A percentile compares a stretch with the other conserved stretches of the same genome.
These are phyloP conservation scores for Petasospora fabianii DNA, from an alignment of 1,139 yeast species.

Conservation along the genomic window DNA sequence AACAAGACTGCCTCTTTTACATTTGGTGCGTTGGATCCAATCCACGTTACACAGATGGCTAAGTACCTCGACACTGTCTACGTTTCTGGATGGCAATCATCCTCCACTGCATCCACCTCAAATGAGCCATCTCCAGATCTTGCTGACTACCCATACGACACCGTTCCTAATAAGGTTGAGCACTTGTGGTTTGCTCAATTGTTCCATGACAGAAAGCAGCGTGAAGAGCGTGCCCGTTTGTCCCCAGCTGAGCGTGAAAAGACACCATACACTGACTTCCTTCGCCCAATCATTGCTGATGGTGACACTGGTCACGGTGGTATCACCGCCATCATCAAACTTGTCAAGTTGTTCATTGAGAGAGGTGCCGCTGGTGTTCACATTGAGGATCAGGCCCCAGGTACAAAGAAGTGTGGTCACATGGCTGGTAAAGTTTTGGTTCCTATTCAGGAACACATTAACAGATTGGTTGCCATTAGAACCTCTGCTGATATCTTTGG, in stretches of 20 bases:
- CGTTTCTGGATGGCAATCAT: conserved; percentile 98
- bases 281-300: conserved; percentile 94
- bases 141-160: conserved; percentile 98
- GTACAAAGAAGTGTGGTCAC: conserved; percentile 94
- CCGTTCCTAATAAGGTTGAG: conserved; percentile 97
- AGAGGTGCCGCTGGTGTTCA: conserved; percentile 99
- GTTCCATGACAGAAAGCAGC: conserved; percentile 96
- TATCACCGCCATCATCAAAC: conserved; percentile 89
- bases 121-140: conserved; percentile 98
- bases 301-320: conserved; percentile 99
- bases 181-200: conserved; percentile 95
- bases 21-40: conserved; percentile 95
- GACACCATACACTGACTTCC: conserved; percentile 61
- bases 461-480: conserved; percentile 89
- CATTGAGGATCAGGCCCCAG: conserved; percentile 98
- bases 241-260: conserved; percentile 63
- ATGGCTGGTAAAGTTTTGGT: conserved; percentile 98
- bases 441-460: conserved; percentile 95
- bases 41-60: conserved; percentile 96
- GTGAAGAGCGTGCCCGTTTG: conserved; percentile 70
- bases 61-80: conserved; percentile 89
- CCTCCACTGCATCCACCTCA: conserved; percentile 94
- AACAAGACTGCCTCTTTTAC: conserved; percentile 81
- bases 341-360: conserved; percentile 94
- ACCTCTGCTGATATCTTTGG: conserved; percentile 95